A percentile compares a stretch with the other conserved stretches of the same genome.
Evolutionary conservation across 2,329 filamentous ascomycete species (phyloP).

Genomic region (Albifimbria verrucaria): DNA sequence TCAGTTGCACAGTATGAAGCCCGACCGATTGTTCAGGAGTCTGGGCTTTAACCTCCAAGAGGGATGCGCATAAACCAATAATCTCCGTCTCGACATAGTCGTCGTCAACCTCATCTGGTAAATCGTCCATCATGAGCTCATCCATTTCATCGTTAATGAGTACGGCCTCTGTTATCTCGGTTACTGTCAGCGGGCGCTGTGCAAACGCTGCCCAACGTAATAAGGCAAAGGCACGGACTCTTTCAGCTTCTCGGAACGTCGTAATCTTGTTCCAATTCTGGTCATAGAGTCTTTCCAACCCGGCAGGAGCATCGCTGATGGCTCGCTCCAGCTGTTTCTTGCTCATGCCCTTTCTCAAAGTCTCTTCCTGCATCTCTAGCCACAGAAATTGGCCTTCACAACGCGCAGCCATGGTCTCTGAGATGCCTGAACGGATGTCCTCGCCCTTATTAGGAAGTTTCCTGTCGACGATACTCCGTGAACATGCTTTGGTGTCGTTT

Average conservation of each 20-base stretch:
- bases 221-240: constrained; percentile 20
- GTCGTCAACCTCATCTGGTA: constrained; percentile 21
- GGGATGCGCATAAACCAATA: constrained; percentile 20
- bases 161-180: constrained; percentile 19
- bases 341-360: constrained; percentile 20
- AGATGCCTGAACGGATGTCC: constrained; percentile 11
- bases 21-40: neutral
- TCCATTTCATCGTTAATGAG: constrained; percentile 15
- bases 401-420: constrained; percentile 17
- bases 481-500: constrained; percentile 11
- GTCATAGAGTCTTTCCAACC: constrained; percentile 25
- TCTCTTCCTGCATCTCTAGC: constrained; percentile 24
- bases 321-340: constrained; percentile 22
- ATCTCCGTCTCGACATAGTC: constrained; percentile 26
- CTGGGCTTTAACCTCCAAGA: constrained; percentile 6
- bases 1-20: neutral
- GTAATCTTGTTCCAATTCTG: constrained; percentile 23
- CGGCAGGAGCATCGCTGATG: constrained; percentile 22
- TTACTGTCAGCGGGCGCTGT: constrained; percentile 13
- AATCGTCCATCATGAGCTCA: constrained; percentile 13
- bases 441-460: constrained; percentile 24
- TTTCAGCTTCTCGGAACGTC: constrained; percentile 5
- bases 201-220: constrained; percentile 27
- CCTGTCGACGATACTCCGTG: constrained; percentile 17
- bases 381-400: constrained; percentile 32